Evolutionary conservation across 176 grass and related monocot species (phyloP), one percentile per base, ranked within the genome.

Genomic region (Miscanthus lutarioriparius): DNA sequence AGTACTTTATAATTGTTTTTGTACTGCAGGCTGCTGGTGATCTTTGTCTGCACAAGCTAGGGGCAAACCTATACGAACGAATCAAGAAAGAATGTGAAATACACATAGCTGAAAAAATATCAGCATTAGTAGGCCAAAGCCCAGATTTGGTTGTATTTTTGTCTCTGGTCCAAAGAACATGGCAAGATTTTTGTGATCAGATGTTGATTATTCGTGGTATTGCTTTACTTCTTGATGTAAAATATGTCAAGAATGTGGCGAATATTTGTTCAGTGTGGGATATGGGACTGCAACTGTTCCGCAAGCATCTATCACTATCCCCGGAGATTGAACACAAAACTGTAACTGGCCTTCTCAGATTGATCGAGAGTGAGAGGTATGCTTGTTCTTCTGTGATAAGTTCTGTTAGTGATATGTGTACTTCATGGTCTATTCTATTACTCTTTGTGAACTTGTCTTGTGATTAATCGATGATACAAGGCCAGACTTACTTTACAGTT

Each of bases 181-280:
- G 97, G 97, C 93, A 99, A 91, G 93, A 99, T 84, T 96, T 99
- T 90, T 99, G 97, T 2, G 97, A 99, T 66, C 97, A 99, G 81
- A 99, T 94, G 97, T 87, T 99, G 90, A 94, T 95, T 56, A 95
- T 99, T 78, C 97, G 97, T 88, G 91, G 97, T 79, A 96, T 99
- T 83, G 92, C 93, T 77, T 89, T 99, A 89, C 87, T 96, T 91
- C 93, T 99, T 89, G 97, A 99, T 83, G 87, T 94, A 89, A 96
- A 91, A 85, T 96, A 99, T 87, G 97, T 99, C 83, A 99, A 96
- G 87, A 92, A 94, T 82, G 92, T 70, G 71, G 70, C 93, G 76
- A 92, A 92, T 91, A 88, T 94, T 63, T 86, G 82, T 83, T 94
- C 93, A 47, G 82, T 96, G 65, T 96, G 97, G 93, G 97, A 99